Evolutionary conservation across 2,329 filamentous ascomycete species (phyloP).

Genomic region (Acrocalymma vagum): DNA sequence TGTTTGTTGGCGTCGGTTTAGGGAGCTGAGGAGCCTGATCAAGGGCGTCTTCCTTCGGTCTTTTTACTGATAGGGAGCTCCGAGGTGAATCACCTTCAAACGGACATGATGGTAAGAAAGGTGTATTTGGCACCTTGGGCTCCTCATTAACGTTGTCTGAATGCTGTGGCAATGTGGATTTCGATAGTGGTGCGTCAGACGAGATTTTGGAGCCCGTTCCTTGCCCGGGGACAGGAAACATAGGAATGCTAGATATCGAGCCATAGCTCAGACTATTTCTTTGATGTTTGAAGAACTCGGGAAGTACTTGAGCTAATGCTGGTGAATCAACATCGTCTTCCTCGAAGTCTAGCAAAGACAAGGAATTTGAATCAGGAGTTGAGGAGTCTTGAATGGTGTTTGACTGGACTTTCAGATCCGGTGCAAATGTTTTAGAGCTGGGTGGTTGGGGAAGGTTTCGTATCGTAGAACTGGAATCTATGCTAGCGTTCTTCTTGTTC

Average conservation of each 20-base stretch:
- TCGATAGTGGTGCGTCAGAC: too few species aligned
- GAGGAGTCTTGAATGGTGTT: conserved; percentile 45
- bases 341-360: conserved; percentile 46
- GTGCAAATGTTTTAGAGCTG: conserved; percentile 41
- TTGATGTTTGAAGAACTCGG: conserved; percentile 17
- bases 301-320: conserved; percentile 13
- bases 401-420: conserved; percentile 45
- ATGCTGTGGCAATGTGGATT: too few species aligned
- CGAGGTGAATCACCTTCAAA: conserved; percentile 23
- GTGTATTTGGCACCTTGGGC: conserved; percentile 17
- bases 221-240: conserved; percentile 68
- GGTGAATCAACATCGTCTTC: conserved; percentile 29
- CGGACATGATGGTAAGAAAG: conserved; percentile 28
- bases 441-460: conserved; percentile 34
- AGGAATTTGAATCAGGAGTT: conserved; percentile 50
- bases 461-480: conserved; percentile 23
- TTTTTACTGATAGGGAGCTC: too few species aligned
- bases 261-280: conserved; percentile 32
- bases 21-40: conserved; percentile 24
- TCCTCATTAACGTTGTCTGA: conserved; percentile 10
- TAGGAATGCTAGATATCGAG: conserved; percentile 46
- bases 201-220: conserved; percentile 9
- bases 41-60: too few species aligned
- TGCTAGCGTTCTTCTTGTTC: conserved; percentile 9
- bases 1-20: conserved; percentile 27